These are phyloP conservation scores for Suhomyces sp. DNA, from an alignment of 805 yeast species.

Conservation along the genomic window DNA sequence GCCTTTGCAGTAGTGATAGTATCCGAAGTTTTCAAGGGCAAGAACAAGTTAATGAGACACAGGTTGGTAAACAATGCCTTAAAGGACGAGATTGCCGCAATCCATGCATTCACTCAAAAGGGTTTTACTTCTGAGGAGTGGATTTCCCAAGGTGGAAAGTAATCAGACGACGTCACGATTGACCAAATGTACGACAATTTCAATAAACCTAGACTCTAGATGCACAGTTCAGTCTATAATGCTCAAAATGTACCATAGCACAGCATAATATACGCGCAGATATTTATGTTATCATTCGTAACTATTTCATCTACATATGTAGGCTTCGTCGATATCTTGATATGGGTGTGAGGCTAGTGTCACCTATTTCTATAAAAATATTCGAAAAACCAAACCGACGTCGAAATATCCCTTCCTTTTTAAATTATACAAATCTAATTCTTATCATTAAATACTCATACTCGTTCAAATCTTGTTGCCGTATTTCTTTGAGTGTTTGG, in stretches of 20 bases:
- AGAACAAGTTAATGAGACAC: conserved; percentile 82
- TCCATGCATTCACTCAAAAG: conserved; percentile 96
- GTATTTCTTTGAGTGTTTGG: background rate
- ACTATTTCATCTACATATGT: background rate
- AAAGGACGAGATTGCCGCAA: conserved; percentile 77
- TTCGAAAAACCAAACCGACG: background rate
- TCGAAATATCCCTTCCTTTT: background rate
- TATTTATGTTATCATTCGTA: background rate
- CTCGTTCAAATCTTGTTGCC: background rate
- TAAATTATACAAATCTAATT: background rate
- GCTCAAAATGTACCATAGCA: background rate
- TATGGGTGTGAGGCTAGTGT: background rate
- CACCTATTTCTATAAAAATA: background rate
- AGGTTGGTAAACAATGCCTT: conserved; percentile 77
- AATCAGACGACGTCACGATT: background rate
- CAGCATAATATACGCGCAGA: background rate
- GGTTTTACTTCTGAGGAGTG: conserved; percentile 87
- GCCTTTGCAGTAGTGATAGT: conserved; percentile 94
- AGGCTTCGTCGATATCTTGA: background rate
- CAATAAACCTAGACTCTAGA: background rate
- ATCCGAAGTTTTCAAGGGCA: conserved; percentile 64
- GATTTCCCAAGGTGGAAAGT: conserved; percentile 42
- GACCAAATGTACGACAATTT: background rate
- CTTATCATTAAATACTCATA: background rate
- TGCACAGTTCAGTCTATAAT: background rate